phyloP scores from a whole-genome alignment of 2,329 filamentous ascomycete species.

The Lachnellula occidentalis region DNA sequence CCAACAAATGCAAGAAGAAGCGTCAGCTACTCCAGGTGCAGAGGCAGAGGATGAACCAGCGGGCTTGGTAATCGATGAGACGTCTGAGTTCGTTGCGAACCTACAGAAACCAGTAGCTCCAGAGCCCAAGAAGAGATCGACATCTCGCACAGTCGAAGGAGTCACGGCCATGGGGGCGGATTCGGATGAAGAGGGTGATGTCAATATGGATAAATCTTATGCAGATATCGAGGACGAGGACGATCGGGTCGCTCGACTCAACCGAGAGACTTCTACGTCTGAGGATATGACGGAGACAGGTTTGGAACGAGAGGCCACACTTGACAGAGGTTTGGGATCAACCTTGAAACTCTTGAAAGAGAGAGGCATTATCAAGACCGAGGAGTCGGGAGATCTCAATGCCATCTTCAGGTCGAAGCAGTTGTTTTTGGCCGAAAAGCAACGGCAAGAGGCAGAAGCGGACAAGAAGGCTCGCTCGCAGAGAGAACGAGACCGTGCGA shows the following conservation, averaged over 20 bases:
- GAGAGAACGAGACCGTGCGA: conserved; percentile 82
- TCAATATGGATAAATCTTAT: conserved; percentile 31
- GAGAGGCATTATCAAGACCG: conserved; percentile 70
- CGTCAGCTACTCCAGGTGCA: conserved; percentile 46
- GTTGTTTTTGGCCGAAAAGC: conserved; percentile 74
- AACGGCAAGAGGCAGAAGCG: conserved; percentile 69
- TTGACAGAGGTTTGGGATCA: conserved; percentile 74
- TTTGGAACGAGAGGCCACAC: conserved; percentile 77
- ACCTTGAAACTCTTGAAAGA: conserved; percentile 79
- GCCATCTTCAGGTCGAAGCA: conserved; percentile 64
- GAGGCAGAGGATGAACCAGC: conserved; percentile 48
- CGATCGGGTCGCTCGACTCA: conserved; percentile 43
- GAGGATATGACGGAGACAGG: conserved; percentile 60
- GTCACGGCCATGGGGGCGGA: conserved; percentile 42
- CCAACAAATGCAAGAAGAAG: conserved; percentile 66
- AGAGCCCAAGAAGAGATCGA: conserved; percentile 40
- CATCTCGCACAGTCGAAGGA: conserved; percentile 34
- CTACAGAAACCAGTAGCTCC: conserved; percentile 61
- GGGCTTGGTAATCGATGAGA: conserved; percentile 91
- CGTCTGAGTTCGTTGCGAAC: conserved; percentile 87
- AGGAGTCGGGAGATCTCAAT: conserved; percentile 58
- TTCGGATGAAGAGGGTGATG: conserved; percentile 39
- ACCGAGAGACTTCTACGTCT: conserved; percentile 42
- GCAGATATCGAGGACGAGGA: conserved; percentile 39
- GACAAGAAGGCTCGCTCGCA: conserved; percentile 74